These are phyloP conservation scores for Alternaria angustiovoidea DNA, from an alignment of 2,329 filamentous ascomycete species.

Conservation along the genomic window DNA sequence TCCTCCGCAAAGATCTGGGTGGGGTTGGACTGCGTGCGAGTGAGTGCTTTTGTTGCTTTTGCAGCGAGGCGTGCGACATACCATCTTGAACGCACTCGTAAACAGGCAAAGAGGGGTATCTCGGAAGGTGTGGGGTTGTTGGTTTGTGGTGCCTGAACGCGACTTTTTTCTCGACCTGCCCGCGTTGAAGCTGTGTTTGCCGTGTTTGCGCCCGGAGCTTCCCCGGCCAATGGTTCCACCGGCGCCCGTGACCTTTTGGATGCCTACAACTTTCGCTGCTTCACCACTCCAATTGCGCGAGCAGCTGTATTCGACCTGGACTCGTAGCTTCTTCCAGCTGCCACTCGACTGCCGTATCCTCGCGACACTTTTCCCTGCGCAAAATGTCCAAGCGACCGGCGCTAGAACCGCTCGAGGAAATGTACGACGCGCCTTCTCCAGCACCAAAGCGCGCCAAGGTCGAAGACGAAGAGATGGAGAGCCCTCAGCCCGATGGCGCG, in stretches of 20 bases:
- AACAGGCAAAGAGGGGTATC: slow-evolving; percentile 44
- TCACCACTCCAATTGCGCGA: background rate
- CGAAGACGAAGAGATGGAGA: slow-evolving; percentile 53
- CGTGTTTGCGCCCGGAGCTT: slow-evolving; percentile 29
- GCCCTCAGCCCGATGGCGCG: slow-evolving; percentile 32
- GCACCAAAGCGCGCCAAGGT: slow-evolving; percentile 58
- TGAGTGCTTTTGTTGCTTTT: slow-evolving; percentile 19
- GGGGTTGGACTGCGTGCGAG: slow-evolving; percentile 66
- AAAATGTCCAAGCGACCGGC: slow-evolving; percentile 59
- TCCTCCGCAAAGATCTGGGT: slow-evolving; percentile 98
- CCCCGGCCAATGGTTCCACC: slow-evolving; percentile 28
- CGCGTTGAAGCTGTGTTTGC: slow-evolving; percentile 40
- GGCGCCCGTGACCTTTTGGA: slow-evolving; percentile 25
- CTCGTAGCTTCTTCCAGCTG: background rate
- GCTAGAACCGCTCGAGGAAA: slow-evolving; percentile 55
- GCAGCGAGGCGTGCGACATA: slow-evolving; percentile 20
- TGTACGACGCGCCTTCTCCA: slow-evolving; percentile 53
- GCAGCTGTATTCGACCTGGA: background rate
- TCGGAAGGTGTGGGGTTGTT: slow-evolving; percentile 37
- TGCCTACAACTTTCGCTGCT: slow-evolving; percentile 30
- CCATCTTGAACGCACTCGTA: slow-evolving; percentile 39
- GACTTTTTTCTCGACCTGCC: slow-evolving; percentile 46
- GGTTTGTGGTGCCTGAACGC: slow-evolving; percentile 42
- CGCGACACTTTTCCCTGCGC: slow-evolving; percentile 1
- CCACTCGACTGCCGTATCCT: background rate